A percentile compares a stretch with the other conserved stretches of the same genome.
phyloP scores from a whole-genome alignment of 2,329 filamentous ascomycete species.

The Paecilomyces sp. region DNA sequence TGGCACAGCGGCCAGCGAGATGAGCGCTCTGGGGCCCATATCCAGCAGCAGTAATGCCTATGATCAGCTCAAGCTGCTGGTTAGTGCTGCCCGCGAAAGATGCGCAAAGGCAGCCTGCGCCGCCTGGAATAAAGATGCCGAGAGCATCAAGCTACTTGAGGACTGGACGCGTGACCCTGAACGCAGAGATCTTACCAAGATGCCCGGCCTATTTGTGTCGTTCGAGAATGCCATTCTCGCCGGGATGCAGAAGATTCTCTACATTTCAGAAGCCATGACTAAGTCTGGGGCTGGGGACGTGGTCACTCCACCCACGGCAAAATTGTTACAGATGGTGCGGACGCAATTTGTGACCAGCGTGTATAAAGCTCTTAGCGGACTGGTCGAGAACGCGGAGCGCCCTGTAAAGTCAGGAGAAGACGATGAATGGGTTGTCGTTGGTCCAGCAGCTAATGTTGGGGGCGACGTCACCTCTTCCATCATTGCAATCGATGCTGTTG shows the following conservation, averaged over 20 bases:
- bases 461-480: conserved; percentile 30
- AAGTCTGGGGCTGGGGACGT: conserved; percentile 70
- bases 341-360: conserved; percentile 88
- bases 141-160: conserved; percentile 86
- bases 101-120: conserved; percentile 79
- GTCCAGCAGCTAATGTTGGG: conserved; percentile 20
- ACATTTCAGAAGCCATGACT: conserved; percentile 76
- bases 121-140: conserved; percentile 88
- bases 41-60: conserved; percentile 49
- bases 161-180: conserved; percentile 85
- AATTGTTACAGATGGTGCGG: conserved; percentile 83
- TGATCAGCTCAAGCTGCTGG: conserved; percentile 68
- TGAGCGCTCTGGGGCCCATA: conserved; percentile 67
- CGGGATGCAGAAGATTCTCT: conserved; percentile 92
- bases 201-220: conserved; percentile 77
- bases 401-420: conserved; percentile 56
- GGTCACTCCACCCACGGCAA: conserved; percentile 74
- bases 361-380: conserved; percentile 88
- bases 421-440: conserved; percentile 46
- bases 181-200: conserved; percentile 77
- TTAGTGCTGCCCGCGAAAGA: conserved; percentile 73
- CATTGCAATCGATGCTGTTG: conserved; percentile 43
- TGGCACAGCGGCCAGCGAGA: conserved; percentile 78
- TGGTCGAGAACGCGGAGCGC: conserved; percentile 93
- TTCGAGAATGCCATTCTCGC: conserved; percentile 76